Evolutionary conservation across 371 early-diverging fungal genomes (phyloP), one percentile per base, ranked within the genome.

Genomic region (Rhizopus sp.): DNA sequence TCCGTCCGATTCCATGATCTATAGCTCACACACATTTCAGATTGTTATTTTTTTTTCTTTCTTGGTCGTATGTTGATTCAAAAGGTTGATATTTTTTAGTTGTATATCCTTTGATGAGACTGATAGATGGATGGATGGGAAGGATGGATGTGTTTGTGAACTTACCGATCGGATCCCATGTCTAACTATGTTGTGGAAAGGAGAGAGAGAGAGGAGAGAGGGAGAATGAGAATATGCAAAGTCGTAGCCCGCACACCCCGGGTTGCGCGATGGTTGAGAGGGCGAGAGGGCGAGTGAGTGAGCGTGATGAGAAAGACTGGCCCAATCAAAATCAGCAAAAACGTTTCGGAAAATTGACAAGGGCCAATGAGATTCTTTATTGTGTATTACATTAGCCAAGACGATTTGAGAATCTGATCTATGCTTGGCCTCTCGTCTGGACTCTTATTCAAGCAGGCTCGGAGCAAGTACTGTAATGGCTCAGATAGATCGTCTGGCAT

Each of bases 141-240:
- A 30, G 53, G 41, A 32, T 40, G 32, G 47, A 10, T 16, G 16
- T 3, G 47, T 17, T 13, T 23, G 29, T 23, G 29, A 7, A 58
- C 63, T 63, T 63, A 63, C 63, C 63, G 63, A 63, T 63, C 63
- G 30, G 63, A 63, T 63, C 57, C 63, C 63, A 63, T 63, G 63
- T 63, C 63, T 57, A 63, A 63, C 49, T 63, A 63, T 53, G 58
- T 41, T 57, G 50, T 63, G 61, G 23, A 23, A 23, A 60, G 61
- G 53, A 63, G 58, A 63, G 63, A 63, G 63, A 52, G 53, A 63
- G 63, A 57, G 23, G 23, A 23, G 23, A 23, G 23, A 23, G 23
- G 23, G 23, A 23, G 23, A 23, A 23, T 23, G 23, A 23, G 23
- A 23, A 23, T 23, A 23, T 23, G 23, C 23, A 23, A 23, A 23